Base-by-base conservation (phyloP, 129 eudicot genomes). In the Centaurea solstitialis region DNA sequence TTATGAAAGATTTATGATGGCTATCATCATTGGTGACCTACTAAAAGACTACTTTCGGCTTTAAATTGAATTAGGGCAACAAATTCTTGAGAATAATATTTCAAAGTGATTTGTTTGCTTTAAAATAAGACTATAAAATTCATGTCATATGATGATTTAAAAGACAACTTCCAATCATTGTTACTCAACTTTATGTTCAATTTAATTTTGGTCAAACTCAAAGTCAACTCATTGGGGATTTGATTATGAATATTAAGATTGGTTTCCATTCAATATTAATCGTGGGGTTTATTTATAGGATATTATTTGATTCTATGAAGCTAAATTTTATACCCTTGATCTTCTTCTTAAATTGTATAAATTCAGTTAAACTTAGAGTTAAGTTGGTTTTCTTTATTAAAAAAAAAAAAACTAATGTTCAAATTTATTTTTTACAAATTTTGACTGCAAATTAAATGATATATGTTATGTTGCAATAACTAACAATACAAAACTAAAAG, bases 21-120 rank as follows among this genome's bases (percentile, higher is more conserved):
- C 37, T 35, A 68, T 71, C 45, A 76, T 76, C 68, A 82, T 82
- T 76, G 73, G 78, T 57, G 77, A 37, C 40, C 70, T 37, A 77
- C 73, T 30, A 77, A 70, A 77, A 77, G 47, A 39, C 82, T 45
- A 72, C 82, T 77, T 83, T 83, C 78, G 78, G 86, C 86, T 70
- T 72, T 37, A 70, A 26, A 70, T 70, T 30, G 35, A 70, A 57
- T 47, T 70, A 43, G 80, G 59, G 57, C 28, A 74, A 73, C 84
- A 65, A 73, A 30, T 40, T 64, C 15, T 72, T 59, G 41, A 72
- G 78, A 70, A 73, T 26, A 66, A 64, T 21, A 41, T 73, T 65
- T 73, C 10, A 40, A 80, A 73, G 77, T 70, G 65, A 57, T 71
- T 24, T 26, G 13, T 59, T 61, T 80, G 65, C 39, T 62, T 59